Evolutionary conservation across 2,329 filamentous ascomycete genomes (phyloP).

Genomic region (Aspergillus floridensis): DNA sequence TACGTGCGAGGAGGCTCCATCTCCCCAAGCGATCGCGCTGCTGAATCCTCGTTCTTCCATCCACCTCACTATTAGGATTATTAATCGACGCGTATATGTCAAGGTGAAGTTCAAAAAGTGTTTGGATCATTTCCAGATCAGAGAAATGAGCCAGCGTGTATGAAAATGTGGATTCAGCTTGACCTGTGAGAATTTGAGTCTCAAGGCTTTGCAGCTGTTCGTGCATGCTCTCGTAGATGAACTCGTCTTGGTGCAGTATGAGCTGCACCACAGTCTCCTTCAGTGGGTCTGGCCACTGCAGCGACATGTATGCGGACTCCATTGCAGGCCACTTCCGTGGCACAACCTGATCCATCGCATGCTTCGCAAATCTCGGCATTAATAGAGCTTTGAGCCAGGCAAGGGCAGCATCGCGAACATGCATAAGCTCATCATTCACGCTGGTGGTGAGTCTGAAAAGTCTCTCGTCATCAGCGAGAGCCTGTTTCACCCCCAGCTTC

Average conservation of each 20-base stretch:
- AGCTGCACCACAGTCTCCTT: slow-evolving; percentile 56
- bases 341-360: slow-evolving; percentile 6
- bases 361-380: slow-evolving; percentile 36
- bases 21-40: slow-evolving; percentile 60
- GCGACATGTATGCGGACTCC: slow-evolving; percentile 52
- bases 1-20: slow-evolving; percentile 59
- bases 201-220: slow-evolving; percentile 33
- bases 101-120: slow-evolving; percentile 65
- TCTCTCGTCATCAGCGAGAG: slow-evolving; percentile 39
- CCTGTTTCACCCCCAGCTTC: slow-evolving; percentile 39
- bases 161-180: slow-evolving; percentile 20
- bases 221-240: slow-evolving; percentile 46
- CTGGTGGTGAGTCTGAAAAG: slow-evolving; percentile 42
- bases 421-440: slow-evolving; percentile 49
- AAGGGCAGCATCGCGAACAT: slow-evolving; percentile 53
- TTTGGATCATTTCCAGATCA: slow-evolving; percentile 55
- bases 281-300: slow-evolving; percentile 54
- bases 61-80: slow-evolving; percentile 57
- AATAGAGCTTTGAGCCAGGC: slow-evolving; percentile 55
- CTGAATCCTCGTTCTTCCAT: slow-evolving; percentile 48
- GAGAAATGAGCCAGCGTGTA: slow-evolving; percentile 34
- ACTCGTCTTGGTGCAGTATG: slow-evolving; percentile 55
- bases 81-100: slow-evolving; percentile 65
- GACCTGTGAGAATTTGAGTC: slow-evolving; percentile 24
- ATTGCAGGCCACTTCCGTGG: slow-evolving; percentile 17